These are phyloP conservation scores for Akebia trifoliata DNA, from an alignment of 164 flowering plant species.

Conservation along the genomic window DNA sequence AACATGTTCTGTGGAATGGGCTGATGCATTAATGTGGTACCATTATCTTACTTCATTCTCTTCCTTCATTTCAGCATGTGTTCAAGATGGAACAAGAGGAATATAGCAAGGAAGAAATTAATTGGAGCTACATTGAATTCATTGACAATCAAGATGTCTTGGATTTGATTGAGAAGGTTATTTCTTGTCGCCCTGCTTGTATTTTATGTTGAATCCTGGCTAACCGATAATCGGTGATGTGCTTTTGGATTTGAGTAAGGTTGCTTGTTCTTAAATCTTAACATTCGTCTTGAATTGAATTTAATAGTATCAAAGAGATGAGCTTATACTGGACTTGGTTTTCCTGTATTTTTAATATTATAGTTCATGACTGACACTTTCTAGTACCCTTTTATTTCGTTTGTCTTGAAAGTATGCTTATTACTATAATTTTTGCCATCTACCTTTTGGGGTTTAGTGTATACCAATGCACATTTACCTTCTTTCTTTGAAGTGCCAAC, in stretches of 20 bases:
- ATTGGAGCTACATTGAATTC: slow-evolving; percentile 97
- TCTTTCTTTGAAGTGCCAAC: too few relatives aligned
- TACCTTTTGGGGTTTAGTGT: too few relatives aligned
- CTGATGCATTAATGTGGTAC: neutral
- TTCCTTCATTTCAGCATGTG: slow-evolving; percentile 63
- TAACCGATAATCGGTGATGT: neutral
- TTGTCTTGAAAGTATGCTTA: too few relatives aligned
- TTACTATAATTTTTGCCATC: too few relatives aligned
- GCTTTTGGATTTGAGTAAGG: slow-evolving; percentile 1
- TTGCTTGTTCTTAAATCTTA: too few relatives aligned
- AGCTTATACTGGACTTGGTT: too few relatives aligned
- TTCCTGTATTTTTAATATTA: too few relatives aligned
- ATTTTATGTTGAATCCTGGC: neutral
- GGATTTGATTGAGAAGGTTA: slow-evolving; percentile 92
- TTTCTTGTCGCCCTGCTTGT: neutral
- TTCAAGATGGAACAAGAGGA: slow-evolving; percentile 99
- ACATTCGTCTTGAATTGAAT: too few relatives aligned
- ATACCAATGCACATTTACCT: too few relatives aligned
- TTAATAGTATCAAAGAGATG: too few relatives aligned
- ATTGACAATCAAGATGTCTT: slow-evolving; percentile 96
- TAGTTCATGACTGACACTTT: too few relatives aligned
- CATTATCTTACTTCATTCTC: neutral
- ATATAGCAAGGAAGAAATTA: slow-evolving; percentile 75
- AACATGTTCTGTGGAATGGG: neutral
- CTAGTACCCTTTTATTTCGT: too few relatives aligned